These are phyloP conservation scores for Echeveria elegans DNA, from an alignment of 164 flowering plant genomes.

Conservation along the genomic window DNA sequence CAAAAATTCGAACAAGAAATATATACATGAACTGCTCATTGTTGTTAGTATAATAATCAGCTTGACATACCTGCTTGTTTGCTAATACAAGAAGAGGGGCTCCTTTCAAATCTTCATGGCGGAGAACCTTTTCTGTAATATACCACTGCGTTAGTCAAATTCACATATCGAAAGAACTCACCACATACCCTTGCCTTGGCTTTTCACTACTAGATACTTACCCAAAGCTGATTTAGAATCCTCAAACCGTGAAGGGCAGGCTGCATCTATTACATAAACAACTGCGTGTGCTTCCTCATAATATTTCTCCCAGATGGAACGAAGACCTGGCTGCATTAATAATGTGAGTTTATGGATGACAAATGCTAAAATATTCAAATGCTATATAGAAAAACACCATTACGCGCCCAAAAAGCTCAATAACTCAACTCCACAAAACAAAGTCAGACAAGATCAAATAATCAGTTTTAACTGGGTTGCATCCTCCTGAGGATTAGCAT, in stretches of 20 bases:
- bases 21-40: not conserved
- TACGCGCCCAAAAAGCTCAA: not conserved
- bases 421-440: not conserved
- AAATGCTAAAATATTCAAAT: not conserved
- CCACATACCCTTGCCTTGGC: not conserved
- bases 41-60: not conserved
- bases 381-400: not conserved
- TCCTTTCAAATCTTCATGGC: slow-evolving; percentile 86
- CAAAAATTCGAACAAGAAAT: not conserved
- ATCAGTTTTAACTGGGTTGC: not conserved
- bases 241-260: slow-evolving; percentile 87
- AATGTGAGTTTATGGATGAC: not conserved
- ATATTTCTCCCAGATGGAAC: slow-evolving; percentile 98
- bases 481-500: not conserved
- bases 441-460: not conserved
- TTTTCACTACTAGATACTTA: slow-evolving; percentile 15
- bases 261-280: slow-evolving; percentile 85
- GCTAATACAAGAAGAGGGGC: slow-evolving; percentile 90
- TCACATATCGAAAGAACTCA: not conserved
- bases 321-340: slow-evolving; percentile 68
- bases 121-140: slow-evolving; percentile 75
- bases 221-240: slow-evolving; percentile 97
- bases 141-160: not conserved
- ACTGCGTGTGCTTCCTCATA: slow-evolving; percentile 99
- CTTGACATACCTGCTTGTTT: slow-evolving; percentile 74